These are phyloP conservation scores for Zygoascus meyerae DNA, from an alignment of 1,139 yeast genomes.

Conservation along the genomic window DNA sequence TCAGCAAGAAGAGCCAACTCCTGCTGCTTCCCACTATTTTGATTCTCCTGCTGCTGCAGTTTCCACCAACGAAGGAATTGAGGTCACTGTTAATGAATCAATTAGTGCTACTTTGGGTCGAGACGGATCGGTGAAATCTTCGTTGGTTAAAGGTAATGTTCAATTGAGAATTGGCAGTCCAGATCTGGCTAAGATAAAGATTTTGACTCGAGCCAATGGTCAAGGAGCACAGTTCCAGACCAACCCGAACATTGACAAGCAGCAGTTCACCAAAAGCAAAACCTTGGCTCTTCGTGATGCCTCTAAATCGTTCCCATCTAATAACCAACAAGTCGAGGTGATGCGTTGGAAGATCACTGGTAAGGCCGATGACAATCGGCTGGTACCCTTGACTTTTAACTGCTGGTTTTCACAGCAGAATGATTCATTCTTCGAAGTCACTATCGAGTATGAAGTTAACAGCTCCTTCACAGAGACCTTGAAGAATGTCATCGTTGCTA, in stretches of 20 bases:
- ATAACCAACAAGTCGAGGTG: constrained; percentile 85
- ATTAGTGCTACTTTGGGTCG: constrained; percentile 72
- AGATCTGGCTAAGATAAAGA: constrained; percentile 57
- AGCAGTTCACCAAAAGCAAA: constrained; percentile 51
- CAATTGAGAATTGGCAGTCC: constrained; percentile 80
- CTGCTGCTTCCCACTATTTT: constrained; percentile 12
- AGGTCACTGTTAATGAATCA: constrained; percentile 72
- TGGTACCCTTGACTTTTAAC: constrained; percentile 69
- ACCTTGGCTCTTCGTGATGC: constrained; percentile 72
- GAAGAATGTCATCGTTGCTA: constrained; percentile 52
- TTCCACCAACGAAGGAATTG: constrained; percentile 63
- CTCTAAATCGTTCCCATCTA: constrained; percentile 77
- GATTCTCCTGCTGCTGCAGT: constrained; percentile 22
- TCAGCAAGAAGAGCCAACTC: constrained; percentile 15
- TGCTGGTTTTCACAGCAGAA: constrained; percentile 78
- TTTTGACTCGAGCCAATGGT: constrained; percentile 47
- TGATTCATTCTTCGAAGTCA: constrained; percentile 56
- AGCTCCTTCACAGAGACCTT: constrained; percentile 44
- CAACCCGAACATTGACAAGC: constrained; percentile 91
- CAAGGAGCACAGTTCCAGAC: constrained; percentile 62
- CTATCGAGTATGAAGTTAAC: constrained; percentile 77
- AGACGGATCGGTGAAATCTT: constrained; percentile 69
- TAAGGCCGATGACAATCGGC: constrained; percentile 44
- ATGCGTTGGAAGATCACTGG: constrained; percentile 63
- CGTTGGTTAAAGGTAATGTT: constrained; percentile 87